Base-by-base conservation (phyloP, 371 early-diverging fungal species). In the Mortierella polycephala region DNA sequence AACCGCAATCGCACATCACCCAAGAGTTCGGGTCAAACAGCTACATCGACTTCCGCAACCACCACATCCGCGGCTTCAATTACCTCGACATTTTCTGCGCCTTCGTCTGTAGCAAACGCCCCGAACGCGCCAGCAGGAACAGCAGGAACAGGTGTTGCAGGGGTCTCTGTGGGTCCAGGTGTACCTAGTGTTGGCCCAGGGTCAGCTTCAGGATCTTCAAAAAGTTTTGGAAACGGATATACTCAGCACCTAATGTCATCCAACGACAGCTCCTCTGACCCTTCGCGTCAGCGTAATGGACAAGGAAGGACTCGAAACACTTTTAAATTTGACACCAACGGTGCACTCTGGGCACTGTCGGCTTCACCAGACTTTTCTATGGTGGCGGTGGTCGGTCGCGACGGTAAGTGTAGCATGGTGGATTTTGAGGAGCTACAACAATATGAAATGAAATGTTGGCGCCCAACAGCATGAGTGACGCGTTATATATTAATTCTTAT, bases 351-450 rank as follows among this genome's bases (percentile, higher is more conserved):
- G 62, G 92, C 94, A 2, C 64, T 94, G 1, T 82, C 89, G 0
- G 81, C 88, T 2, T 90, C 91, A 0, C 91, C 92, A 9, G 91
- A 91, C 63, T 81, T 80, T 42, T 89, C 88, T 18, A 77, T 82
- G 53, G 90, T 88, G 8, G 93, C 87, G 5, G 88, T 93, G 8
- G 94, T 92, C 16, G 95, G 94, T 30, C 83, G 92, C 59, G 93
- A 94, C 79, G 90, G 94, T 91, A 81, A 69, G 39, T 40, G 7
- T 20, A 16, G 39, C 9, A 62, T 13, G 55, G 13, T 7, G 21
- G 12, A 56, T 45, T 30, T 30, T 30, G 30, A 4, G 30, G 4
- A 30, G 30, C 4, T 30, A 4, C 30, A 30, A 30, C 30, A 4
- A 30, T 30, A 30, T 30, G 30, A 30, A 30, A 30, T 30, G 30